These are phyloP conservation scores for Prinsepia uniflora DNA, from an alignment of 306 rosid genomes.

Conservation along the genomic window DNA sequence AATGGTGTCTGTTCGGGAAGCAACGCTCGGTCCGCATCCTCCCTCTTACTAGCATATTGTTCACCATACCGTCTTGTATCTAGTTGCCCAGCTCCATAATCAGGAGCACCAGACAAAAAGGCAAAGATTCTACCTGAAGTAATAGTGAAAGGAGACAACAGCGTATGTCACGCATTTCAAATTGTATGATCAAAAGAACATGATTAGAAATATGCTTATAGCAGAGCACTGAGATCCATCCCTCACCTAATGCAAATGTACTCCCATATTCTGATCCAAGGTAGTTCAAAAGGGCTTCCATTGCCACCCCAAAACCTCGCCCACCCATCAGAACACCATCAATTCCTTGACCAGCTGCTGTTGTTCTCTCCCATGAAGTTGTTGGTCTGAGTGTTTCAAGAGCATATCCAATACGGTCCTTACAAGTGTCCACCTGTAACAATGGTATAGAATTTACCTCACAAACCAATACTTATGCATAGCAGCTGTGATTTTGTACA, in stretches of 20 bases:
- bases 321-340: constrained; percentile 93
- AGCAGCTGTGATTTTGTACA: not conserved
- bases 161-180: constrained; percentile 22
- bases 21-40: constrained; percentile 94
- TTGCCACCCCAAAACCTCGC: constrained; percentile 91
- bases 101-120: constrained; percentile 92
- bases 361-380: constrained; percentile 95
- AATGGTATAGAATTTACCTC: constrained; percentile 24
- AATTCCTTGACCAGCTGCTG: constrained; percentile 81
- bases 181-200: not conserved
- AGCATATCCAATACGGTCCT: constrained; percentile 87
- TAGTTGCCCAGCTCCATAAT: constrained; percentile 91
- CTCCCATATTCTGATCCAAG: constrained; percentile 97
- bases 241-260: constrained; percentile 88
- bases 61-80: constrained; percentile 94
- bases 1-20: constrained; percentile 98
- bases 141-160: constrained; percentile 32
- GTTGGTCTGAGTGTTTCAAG: constrained; percentile 94
- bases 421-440: constrained; percentile 82
- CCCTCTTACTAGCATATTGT: constrained; percentile 97
- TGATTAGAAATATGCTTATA: not conserved
- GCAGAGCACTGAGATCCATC: constrained; percentile 17
- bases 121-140: constrained; percentile 90
- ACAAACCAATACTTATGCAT: constrained; percentile 2
- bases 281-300: constrained; percentile 85